Conservation (phyloP, 2,329 filamentous ascomycete genomes). For the Aspergillus sergii region DNA sequence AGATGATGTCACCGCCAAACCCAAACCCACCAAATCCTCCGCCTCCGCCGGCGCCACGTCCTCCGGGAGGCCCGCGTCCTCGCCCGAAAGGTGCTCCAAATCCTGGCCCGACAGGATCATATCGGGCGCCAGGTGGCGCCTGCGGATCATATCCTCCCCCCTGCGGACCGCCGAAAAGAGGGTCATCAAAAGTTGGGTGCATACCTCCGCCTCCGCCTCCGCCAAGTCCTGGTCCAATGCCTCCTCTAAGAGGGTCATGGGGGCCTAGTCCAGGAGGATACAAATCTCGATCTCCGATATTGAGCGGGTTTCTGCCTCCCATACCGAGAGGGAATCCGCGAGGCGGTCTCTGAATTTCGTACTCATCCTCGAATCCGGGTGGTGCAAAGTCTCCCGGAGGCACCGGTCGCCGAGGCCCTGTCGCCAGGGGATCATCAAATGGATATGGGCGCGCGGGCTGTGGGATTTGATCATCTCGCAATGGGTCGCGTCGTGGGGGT, state of each 20-base stretch:
- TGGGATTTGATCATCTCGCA: conserved; percentile 57
- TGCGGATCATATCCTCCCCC: conserved; percentile 65
- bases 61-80: conserved; percentile 27
- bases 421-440: conserved; percentile 67
- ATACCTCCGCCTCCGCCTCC: conserved; percentile 78
- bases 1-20: conserved; percentile 47
- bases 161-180: conserved; percentile 69
- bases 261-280: conserved; percentile 86
- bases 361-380: conserved; percentile 91
- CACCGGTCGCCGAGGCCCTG: conserved; percentile 60
- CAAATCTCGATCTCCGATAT: conserved; percentile 82
- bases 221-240: conserved; percentile 63
- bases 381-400: conserved; percentile 78
- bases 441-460: conserved; percentile 69
- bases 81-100: conserved; percentile 51
- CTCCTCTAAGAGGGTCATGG: conserved; percentile 74
- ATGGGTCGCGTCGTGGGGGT: conserved; percentile 49
- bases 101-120: conserved; percentile 81
- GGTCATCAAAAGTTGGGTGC: conserved; percentile 95
- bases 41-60: conserved; percentile 48
- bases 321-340: conserved; percentile 49
- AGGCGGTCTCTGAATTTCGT: conserved; percentile 73
- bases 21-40: conserved; percentile 61
- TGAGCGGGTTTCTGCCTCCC: conserved; percentile 61
- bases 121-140: conserved; percentile 84